These are phyloP conservation scores for Curvularia verruculosa DNA, from an alignment of 2,329 filamentous ascomycete genomes.

Conservation along the genomic window DNA sequence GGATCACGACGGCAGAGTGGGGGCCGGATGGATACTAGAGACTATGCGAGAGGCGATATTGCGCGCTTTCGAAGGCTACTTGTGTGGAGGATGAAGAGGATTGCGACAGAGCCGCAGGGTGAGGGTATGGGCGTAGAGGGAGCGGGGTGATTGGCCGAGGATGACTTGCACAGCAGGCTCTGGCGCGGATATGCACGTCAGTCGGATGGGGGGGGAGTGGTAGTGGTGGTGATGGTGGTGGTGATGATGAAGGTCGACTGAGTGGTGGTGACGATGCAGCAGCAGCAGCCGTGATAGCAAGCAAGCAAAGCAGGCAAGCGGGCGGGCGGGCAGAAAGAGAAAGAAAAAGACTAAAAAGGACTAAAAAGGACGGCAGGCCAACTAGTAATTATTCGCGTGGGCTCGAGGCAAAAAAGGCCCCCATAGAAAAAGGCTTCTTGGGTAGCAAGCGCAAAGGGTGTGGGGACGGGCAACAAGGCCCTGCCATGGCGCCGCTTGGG, in stretches of 20 bases:
- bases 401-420: slow-evolving; percentile 26
- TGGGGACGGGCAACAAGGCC: slow-evolving; percentile 28
- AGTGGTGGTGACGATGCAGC: slow-evolving; percentile 4
- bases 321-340: slow-evolving; percentile 16
- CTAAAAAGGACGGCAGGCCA: slow-evolving; percentile 33
- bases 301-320: slow-evolving; percentile 14
- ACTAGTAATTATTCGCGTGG: slow-evolving; percentile 34
- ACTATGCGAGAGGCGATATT: slow-evolving; percentile 22
- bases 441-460: slow-evolving; percentile 36
- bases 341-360: slow-evolving; percentile 21
- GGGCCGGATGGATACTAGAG: slow-evolving; percentile 29
- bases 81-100: background rate
- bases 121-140: slow-evolving; percentile 29
- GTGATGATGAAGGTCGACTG: slow-evolving; percentile 6
- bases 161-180: slow-evolving; percentile 15
- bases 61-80: slow-evolving; percentile 24
- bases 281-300: slow-evolving; percentile 10
- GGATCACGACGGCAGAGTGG: slow-evolving; percentile 27
- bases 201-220: slow-evolving; percentile 36
- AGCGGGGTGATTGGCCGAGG: slow-evolving; percentile 26
- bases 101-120: slow-evolving; percentile 23
- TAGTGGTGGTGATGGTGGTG: background rate
- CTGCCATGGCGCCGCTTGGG: slow-evolving; percentile 37
- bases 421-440: slow-evolving; percentile 36
- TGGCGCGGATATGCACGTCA: slow-evolving; percentile 40